Percentiles rank a stretch among this genome's conserved stretches.
phyloP scores from a whole-genome alignment of 305 asterid species.

The Rubia tinctorum region DNA sequence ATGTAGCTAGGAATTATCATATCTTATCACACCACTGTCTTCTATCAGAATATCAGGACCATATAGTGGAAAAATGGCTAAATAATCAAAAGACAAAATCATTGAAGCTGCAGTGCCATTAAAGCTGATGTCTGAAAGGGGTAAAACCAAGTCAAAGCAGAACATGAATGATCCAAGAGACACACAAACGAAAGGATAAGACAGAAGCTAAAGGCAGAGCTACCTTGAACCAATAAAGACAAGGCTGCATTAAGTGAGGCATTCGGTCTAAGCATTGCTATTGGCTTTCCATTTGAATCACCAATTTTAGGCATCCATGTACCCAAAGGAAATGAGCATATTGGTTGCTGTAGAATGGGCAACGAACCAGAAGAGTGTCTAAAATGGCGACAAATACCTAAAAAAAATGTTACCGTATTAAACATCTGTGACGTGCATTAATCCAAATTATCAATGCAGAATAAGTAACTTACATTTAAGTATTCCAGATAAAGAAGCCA shows the following conservation, averaged over 20 bases:
- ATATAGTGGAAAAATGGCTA: not conserved
- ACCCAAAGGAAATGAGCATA: conserved; percentile 61
- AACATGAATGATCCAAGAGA: conserved; percentile 37
- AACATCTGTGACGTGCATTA: conserved; percentile 16
- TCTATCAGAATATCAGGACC: not conserved
- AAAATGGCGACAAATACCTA: conserved; percentile 73
- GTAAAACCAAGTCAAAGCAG: not conserved
- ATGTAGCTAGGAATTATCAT: not conserved
- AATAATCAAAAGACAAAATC: not conserved
- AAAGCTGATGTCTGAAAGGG: not conserved
- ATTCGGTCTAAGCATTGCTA: conserved; percentile 59
- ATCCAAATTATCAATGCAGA: conserved; percentile 1
- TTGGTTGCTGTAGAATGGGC: conserved; percentile 72
- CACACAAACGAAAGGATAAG: conserved; percentile 13
- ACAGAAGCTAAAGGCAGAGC: not conserved
- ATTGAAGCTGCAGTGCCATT: not conserved
- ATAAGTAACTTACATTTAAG: conserved; percentile 49
- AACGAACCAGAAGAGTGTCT: conserved; percentile 64
- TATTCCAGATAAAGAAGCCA: conserved; percentile 63
- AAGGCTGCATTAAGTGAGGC: conserved; percentile 64
- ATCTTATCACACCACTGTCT: not conserved
- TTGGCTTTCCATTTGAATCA: conserved; percentile 53
- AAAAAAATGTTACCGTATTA: conserved; percentile 11
- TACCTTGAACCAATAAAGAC: conserved; percentile 61
- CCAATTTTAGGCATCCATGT: conserved; percentile 76